Evolutionary conservation across 2,329 filamentous ascomycete species (phyloP), one percentile per base, ranked within the genome.

Genomic region (Didymella sp.): DNA sequence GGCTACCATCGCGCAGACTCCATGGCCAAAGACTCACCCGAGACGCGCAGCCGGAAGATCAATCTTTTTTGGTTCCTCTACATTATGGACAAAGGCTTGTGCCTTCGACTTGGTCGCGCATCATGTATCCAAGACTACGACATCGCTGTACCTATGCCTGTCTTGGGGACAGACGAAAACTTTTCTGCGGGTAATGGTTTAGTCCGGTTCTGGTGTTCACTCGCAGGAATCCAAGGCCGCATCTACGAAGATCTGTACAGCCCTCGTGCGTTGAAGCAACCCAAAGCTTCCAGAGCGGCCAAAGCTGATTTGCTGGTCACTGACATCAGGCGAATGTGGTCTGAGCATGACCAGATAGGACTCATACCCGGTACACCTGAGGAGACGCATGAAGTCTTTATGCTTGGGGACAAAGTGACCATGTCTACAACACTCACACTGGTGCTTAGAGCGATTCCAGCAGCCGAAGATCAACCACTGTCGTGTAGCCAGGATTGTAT

Each of bases 31-130:
- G 56, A 58, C 17, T 35, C 51, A 31, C 59, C 47, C 1, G 25
- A 55, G n/a, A 37, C 15, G 25, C 51, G 48, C 24, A 4, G 1
- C 2, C 56, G 61, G 8, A 62, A 66, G 30, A 52, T 64, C 24
- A 56, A 58, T 35, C 54, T 79, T 0, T 78, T 79, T 58, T 77
- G 75, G 75, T 61, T 68, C 1, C 68, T 79, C 6, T 76, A 74
- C 35, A 65, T 58, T 9, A 59, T 77, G 5, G 77, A 79, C 19
- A 77, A 73, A 28, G 69, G 73, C 0, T 60, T 79, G 2, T 76
- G 76, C 2, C 59, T 79, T 13, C 67, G 77, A 11, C 61, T 78
- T 9, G 72, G 74, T 8, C 68, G 75, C 0, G 64, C 68, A 8
- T 75, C 77, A 2, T 71, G 61, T 15, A 68, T 79, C 30, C 64